These are phyloP conservation scores for Casuarina cunninghamiana DNA, from an alignment of 306 rosid species.

Conservation along the genomic window DNA sequence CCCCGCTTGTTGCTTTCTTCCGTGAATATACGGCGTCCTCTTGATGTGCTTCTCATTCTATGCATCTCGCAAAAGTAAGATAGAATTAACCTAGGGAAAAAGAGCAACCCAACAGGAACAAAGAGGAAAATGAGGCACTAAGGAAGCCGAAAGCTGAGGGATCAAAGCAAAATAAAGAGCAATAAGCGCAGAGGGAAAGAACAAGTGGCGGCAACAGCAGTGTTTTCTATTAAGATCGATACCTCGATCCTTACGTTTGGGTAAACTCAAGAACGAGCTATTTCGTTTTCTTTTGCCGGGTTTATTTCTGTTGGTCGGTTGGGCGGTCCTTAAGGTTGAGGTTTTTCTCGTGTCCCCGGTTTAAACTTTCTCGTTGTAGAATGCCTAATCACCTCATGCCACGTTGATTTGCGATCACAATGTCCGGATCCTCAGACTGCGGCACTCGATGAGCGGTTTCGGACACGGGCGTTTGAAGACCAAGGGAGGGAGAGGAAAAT, in stretches of 20 bases:
- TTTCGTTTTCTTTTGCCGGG: not conserved
- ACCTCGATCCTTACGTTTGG: not conserved
- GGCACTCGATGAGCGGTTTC: conserved; percentile 11
- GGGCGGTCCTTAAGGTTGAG: not conserved
- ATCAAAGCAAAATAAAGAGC: not conserved
- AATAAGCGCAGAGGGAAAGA: not conserved
- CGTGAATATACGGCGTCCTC: conserved; percentile 35
- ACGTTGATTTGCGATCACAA: not conserved
- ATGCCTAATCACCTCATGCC: not conserved
- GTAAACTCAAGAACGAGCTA: not conserved
- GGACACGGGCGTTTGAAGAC: not conserved
- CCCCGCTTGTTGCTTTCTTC: conserved; percentile 38
- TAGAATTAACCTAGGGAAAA: not conserved
- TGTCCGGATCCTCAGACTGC: conserved; percentile 4
- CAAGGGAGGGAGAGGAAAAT: conserved; percentile 5
- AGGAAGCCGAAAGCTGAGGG: conserved; percentile 12
- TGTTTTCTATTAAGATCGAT: not conserved
- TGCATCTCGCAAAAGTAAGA: not conserved
- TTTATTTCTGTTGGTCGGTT: conserved; percentile 4
- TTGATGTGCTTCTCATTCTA: conserved; percentile 42
- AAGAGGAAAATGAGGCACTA: conserved; percentile 5
- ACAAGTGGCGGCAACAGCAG: not conserved
- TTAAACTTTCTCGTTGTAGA: not conserved
- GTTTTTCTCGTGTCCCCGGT: not conserved
- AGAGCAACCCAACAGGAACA: not conserved